Evolutionary conservation across 345 rosid genomes (phyloP), one percentile per base, ranked within the genome.

Genomic region (Combretum micranthum): DNA sequence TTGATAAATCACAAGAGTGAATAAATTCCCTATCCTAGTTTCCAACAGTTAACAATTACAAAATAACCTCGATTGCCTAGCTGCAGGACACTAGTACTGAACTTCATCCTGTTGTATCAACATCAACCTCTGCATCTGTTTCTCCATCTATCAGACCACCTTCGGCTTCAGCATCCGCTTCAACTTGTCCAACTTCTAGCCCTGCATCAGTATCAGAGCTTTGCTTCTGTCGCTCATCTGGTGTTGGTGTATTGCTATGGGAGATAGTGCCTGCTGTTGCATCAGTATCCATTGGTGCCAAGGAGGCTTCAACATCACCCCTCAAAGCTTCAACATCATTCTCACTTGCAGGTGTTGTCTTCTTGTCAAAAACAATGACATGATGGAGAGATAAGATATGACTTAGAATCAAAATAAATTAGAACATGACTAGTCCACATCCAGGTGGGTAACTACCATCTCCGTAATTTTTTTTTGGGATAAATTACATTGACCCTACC

Each of bases 111-210:
- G 63, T 73, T 47, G 67, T 67, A 61, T 82, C 83, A 42, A 66
- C 57, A 59, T 86, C 87, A 51, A 63, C 82, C 64, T 87, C 94
- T 13, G 85, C 80, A 56, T 93, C 97, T 1, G 94, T 74, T 75
- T 89, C 97, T 13, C 84, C 77, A 18, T 92, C 93, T 15, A 78
- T 60, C 61, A 68, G 42, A 17, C 83, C 93, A 1, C 74, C 61
- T 59, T 81, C 89, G 15, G 81, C 82, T 55, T 86, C 83, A 0
- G 71, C 80, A 18, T 86, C 87, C 15, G 82, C 82, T 58, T 87
- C 94, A 42, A 78, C 52, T 52, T 81, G 95, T 14, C 93, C 95
- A 0, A 85, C 75, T 64, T 92, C 96, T 64, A 79, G 96, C 62
- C 90, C 90, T 0, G 48, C 72, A 17, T 86, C 90, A 0, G 80